phyloP scores from a whole-genome alignment of 257 asterid species.

The Solanum microdontum region DNA sequence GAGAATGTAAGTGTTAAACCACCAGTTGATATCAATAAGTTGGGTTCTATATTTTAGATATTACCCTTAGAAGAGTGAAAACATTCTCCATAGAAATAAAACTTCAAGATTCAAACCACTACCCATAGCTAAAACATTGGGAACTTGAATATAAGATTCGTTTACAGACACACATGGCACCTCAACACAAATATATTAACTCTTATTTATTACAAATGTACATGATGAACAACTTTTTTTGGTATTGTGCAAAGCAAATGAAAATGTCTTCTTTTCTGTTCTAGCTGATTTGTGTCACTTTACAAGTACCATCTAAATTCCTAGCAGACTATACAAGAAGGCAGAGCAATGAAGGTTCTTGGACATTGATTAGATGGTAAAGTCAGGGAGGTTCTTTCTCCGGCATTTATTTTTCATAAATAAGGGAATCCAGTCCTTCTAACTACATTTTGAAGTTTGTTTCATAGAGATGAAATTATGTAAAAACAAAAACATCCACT shows the following conservation, averaged over 20 bases:
- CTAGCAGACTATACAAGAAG: not conserved
- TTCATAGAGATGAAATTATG: not conserved
- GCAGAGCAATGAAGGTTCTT: not conserved
- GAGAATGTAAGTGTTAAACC: not conserved
- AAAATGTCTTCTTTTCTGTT: not conserved
- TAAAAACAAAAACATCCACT: not conserved
- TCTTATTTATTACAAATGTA: not conserved
- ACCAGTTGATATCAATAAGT: not conserved
- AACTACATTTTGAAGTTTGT: not conserved
- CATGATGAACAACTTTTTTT: not conserved
- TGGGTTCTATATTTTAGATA: not conserved
- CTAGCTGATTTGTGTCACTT: not conserved
- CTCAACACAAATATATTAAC: not conserved
- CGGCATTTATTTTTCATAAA: not conserved
- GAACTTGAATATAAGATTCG: not conserved
- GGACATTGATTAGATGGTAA: not conserved
- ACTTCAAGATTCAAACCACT: not conserved
- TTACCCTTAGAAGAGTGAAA: not conserved
- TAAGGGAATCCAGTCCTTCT: not conserved
- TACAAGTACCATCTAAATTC: not conserved
- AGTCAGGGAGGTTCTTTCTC: not conserved
- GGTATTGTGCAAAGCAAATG: not conserved
- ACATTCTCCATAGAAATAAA: not conserved
- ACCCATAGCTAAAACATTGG: not conserved
- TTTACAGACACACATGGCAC: not conserved